phyloP scores from a whole-genome alignment of 202 grass and related monocot genomes.

The Carex arenaria region DNA sequence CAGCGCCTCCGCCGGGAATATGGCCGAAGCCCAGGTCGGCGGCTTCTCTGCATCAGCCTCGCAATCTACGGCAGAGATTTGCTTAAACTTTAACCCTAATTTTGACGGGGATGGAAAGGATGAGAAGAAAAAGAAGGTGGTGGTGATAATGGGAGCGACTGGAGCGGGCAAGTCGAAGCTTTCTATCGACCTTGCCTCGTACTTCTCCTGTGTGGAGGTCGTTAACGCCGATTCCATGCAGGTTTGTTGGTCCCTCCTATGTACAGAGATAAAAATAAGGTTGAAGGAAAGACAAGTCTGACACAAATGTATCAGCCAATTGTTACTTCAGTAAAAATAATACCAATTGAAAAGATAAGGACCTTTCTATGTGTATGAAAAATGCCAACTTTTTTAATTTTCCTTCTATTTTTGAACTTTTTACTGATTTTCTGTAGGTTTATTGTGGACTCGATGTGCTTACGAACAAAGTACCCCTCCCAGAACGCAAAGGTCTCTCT shows the following conservation, averaged over 20 bases:
- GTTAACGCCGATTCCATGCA: slow-evolving; percentile 96
- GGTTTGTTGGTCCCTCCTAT: neutral
- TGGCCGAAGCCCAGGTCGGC: slow-evolving; percentile 1
- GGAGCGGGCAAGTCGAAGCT: slow-evolving; percentile 91
- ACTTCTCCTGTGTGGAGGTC: slow-evolving; percentile 70
- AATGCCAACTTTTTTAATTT: neutral
- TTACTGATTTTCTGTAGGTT: slow-evolving; percentile 66
- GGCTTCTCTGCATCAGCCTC: slow-evolving; percentile 10
- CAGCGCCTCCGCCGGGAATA: neutral
- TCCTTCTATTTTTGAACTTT: neutral
- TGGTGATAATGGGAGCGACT: slow-evolving; percentile 87
- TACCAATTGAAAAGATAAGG: neutral
- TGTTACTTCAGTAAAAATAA: neutral
- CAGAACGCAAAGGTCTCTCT: slow-evolving; percentile 61
- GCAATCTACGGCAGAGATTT: neutral
- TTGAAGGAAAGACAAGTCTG: neutral
- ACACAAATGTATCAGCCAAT: neutral
- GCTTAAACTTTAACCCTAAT: slow-evolving; percentile 21
- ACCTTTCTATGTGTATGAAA: neutral
- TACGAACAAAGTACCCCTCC: slow-evolving; percentile 76
- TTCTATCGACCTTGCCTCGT: slow-evolving; percentile 61
- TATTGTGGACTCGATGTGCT: slow-evolving; percentile 75
- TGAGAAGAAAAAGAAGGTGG: slow-evolving; percentile 40
- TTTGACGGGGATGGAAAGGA: neutral
- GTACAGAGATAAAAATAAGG: neutral